These are phyloP conservation scores for Solanum appendiculatum DNA, from an alignment of 257 asterid genomes.

Conservation along the genomic window DNA sequence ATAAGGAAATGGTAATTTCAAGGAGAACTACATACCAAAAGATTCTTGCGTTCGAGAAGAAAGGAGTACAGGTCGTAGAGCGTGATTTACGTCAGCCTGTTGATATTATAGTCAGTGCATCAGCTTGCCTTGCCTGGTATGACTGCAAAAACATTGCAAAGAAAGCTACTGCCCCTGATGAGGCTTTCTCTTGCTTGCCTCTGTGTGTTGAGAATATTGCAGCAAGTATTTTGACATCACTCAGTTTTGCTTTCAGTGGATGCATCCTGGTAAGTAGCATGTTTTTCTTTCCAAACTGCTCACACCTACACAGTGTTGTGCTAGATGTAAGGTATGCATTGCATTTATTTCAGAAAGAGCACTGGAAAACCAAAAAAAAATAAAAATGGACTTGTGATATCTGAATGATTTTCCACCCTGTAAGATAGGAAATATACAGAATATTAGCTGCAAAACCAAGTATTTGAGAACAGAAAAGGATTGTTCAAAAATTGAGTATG, in stretches of 20 bases:
- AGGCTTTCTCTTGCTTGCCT: conserved; percentile 74
- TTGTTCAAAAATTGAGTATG: neutral
- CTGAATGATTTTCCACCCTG: neutral
- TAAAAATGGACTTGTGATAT: neutral
- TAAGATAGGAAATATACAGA: neutral
- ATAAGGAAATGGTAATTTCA: conserved; percentile 79
- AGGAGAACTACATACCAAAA: conserved; percentile 86
- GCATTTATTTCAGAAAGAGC: neutral
- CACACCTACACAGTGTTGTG: neutral
- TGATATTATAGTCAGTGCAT: conserved; percentile 64
- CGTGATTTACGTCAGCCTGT: conserved; percentile 76
- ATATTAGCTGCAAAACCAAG: neutral
- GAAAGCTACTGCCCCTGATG: conserved; percentile 76
- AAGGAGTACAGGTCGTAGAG: conserved; percentile 80
- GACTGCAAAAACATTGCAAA: conserved; percentile 69
- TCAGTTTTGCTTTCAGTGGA: conserved; percentile 89
- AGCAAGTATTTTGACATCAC: conserved; percentile 63
- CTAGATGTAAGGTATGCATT: neutral
- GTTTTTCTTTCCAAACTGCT: neutral
- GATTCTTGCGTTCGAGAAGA: conserved; percentile 80
- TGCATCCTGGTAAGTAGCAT: conserved; percentile 79
- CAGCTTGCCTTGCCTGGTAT: conserved; percentile 87
- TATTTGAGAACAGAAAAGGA: neutral
- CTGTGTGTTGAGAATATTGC: conserved; percentile 87
- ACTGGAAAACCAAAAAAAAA: neutral